These are phyloP conservation scores for Fusarium cyanostomum DNA, from an alignment of 2,329 filamentous ascomycete species.

Conservation along the genomic window DNA sequence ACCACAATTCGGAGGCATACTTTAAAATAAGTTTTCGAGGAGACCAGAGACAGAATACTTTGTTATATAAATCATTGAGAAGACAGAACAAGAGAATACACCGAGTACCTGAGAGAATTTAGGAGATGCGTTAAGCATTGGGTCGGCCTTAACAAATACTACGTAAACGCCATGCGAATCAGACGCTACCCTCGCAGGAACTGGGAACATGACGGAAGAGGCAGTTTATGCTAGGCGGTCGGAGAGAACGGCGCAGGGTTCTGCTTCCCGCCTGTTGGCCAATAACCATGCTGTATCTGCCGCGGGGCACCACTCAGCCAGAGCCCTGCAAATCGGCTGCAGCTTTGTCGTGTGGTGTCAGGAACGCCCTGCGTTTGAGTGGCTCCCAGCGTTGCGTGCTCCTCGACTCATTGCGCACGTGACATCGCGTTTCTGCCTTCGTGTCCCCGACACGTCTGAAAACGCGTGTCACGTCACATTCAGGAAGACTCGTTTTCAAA, in stretches of 20 bases:
- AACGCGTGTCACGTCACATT: slow-evolving; percentile 21
- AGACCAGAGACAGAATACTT: neutral
- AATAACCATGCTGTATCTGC: slow-evolving; percentile 33
- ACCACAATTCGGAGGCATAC: too few relatives aligned
- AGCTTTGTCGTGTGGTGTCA: slow-evolving; percentile 46
- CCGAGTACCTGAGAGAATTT: neutral
- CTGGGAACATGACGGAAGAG: slow-evolving; percentile 8
- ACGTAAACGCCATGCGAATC: neutral
- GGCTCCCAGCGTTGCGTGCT: slow-evolving; percentile 33
- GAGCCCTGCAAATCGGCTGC: slow-evolving; percentile 47
- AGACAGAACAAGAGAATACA: too few relatives aligned
- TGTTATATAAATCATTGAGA: too few relatives aligned
- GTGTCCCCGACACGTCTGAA: slow-evolving; percentile 13
- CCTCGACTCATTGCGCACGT: slow-evolving; percentile 30
- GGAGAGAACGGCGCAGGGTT: slow-evolving; percentile 41
- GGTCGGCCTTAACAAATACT: neutral
- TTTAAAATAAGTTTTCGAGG: too few relatives aligned
- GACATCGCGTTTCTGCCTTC: slow-evolving; percentile 36
- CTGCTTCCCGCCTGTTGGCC: slow-evolving; percentile 26
- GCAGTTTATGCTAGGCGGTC: slow-evolving; percentile 33
- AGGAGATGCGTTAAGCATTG: neutral
- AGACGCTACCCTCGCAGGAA: neutral
- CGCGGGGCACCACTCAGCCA: slow-evolving; percentile 45
- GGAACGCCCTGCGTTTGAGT: slow-evolving; percentile 51
- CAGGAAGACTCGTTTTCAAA: neutral